A percentile compares a stretch with the other conserved stretches of the same genome.
Evolutionary conservation across 805 yeast species (phyloP).

Genomic region (Cyberlindnera americana): DNA sequence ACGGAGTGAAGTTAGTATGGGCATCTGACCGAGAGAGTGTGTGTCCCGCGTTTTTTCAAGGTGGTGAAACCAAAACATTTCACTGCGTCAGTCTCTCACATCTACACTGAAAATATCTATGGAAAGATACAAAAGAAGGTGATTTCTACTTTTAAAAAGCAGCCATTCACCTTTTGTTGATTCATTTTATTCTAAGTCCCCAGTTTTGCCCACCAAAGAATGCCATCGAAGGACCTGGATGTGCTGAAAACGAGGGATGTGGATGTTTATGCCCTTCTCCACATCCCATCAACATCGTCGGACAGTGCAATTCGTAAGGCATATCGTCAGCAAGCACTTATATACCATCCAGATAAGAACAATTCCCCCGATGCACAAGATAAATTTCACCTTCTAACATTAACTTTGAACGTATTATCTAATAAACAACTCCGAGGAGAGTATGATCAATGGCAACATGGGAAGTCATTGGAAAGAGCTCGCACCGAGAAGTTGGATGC

Average conservation of each 20-base stretch:
- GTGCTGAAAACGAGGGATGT: slow-evolving; percentile 15
- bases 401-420: slow-evolving; percentile 77
- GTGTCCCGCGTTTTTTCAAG: not conserved
- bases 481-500: slow-evolving; percentile 15
- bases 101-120: not conserved
- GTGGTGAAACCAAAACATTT: not conserved
- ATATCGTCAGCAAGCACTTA: slow-evolving; percentile 72
- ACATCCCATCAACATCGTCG: slow-evolving; percentile 56
- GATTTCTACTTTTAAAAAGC: no score
- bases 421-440: slow-evolving; percentile 77
- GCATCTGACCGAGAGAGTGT: no score
- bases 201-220: no score
- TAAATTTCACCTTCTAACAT: slow-evolving; percentile 81
- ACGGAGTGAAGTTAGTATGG: no score
- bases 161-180: no score
- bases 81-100: not conserved
- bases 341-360: slow-evolving; percentile 80
- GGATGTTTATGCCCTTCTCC: slow-evolving; percentile 57
- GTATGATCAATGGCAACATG: slow-evolving; percentile 50
- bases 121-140: no score
- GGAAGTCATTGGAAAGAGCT: slow-evolving; percentile 6
- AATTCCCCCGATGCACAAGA: slow-evolving; percentile 85
- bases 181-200: no score
- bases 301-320: slow-evolving; percentile 72
- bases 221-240: slow-evolving; percentile 20